Evolutionary conservation across 2,329 filamentous ascomycete species (phyloP), one percentile per base, ranked within the genome.

Genomic region (Chaetoscypha palmicola): DNA sequence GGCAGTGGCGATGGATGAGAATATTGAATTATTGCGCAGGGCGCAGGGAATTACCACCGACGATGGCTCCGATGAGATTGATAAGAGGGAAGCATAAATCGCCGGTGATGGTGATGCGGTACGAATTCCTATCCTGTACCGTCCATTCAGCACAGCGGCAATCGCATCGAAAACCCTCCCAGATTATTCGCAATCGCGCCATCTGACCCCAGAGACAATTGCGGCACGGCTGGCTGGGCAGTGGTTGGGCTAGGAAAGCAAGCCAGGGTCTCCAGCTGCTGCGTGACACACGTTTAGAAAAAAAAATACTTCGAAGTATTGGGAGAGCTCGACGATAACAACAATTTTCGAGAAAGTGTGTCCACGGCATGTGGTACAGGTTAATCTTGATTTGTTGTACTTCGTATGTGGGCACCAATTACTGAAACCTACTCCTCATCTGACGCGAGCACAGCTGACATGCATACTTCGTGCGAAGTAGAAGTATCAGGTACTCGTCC

Each of bases 191-290:
- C 39, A 38, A 23, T 34, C 11, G 31, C 43, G 41, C 38, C 43
- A 41, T 41, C 43, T 38, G 33, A 40, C 43, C 35, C 45, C 45
- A 38, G 21, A 26, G 12, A 41, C 19, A 42, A 45, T 41, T 22
- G 44, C 46, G 17, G 34, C 41, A 41, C 16, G 41, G 34, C 31
- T n/a, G n/a, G n/a, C n/a, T n/a, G n/a, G n/a, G n/a, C n/a, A n/a
- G n/a, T n/a, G n/a, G n/a, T n/a, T n/a, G n/a, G n/a, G n/a, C 41
- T 33, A 14, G 19, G 4, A n/a, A 24, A 24, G 17, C 4, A 11
- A 5, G 20, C n/a, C 16, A 11, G 17, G 19, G 5, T 19, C 5
- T 19, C 7, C 14, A 21, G 20, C 12, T 17, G 17, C 32, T 33
- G 38, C 33, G 34, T 46, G 47, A 43, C 39, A 45, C 41, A 31